Evolutionary conservation across 805 yeast species (phyloP).

Genomic region (Hanseniaspora mollemarum): DNA sequence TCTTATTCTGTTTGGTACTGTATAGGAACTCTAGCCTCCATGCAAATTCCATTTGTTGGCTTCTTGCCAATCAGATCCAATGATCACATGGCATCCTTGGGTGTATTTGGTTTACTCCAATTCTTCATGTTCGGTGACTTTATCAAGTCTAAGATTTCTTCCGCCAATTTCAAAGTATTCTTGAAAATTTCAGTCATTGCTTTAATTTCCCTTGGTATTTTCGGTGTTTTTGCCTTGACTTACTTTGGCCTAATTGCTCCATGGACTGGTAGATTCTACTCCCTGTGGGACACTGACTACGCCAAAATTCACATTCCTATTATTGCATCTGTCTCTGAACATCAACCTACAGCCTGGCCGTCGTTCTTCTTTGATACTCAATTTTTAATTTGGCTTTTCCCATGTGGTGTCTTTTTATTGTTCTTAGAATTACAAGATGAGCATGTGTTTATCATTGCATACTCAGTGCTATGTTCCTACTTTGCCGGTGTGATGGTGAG

Average conservation of each 20-base stretch:
- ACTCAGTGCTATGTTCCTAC: conserved; percentile 86
- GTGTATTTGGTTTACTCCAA: conserved; percentile 91
- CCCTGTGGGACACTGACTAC: conserved; percentile 94
- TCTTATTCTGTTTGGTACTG: conserved; percentile 96
- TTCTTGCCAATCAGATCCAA: conserved; percentile 92
- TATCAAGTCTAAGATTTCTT: conserved; percentile 59
- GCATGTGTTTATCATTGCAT: conserved; percentile 84
- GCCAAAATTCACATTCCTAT: conserved; percentile 98
- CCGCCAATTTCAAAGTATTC: conserved; percentile 60
- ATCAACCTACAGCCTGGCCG: conserved; percentile 99
- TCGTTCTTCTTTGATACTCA: conserved; percentile 90
- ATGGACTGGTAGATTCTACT: conserved; percentile 98
- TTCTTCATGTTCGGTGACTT: conserved; percentile 77
- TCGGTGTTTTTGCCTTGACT: conserved; percentile 67
- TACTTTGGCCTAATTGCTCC: conserved; percentile 92
- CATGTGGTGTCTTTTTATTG: conserved; percentile 86
- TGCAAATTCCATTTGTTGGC: conserved; percentile 99
- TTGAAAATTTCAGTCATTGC: conserved; percentile 48
- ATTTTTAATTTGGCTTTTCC: conserved; percentile 93
- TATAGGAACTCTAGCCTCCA: conserved; percentile 91
- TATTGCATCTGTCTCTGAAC: conserved; percentile 97
- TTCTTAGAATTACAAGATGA: conserved; percentile 85
- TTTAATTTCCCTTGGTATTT: conserved; percentile 51
- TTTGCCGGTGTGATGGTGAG: conserved; percentile 99
- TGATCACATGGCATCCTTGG: conserved; percentile 97